These are phyloP conservation scores for Monsonia emarginata DNA, from an alignment of 441 rosid species.

Conservation along the genomic window DNA sequence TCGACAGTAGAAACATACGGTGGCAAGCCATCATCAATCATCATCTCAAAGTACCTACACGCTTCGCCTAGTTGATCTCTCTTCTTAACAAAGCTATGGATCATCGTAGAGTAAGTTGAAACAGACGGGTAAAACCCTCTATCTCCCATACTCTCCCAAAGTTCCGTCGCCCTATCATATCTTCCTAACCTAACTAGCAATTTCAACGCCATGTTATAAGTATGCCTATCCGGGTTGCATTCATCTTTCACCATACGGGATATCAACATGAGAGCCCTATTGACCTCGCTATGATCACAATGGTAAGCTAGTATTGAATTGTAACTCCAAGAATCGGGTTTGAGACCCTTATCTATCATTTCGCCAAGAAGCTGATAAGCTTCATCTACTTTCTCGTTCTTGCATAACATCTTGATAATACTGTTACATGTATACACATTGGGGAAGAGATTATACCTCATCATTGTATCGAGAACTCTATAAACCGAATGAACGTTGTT, in stretches of 20 bases:
- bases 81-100: slow-evolving; percentile 72
- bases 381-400: slow-evolving; percentile 54
- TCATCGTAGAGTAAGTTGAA: slow-evolving; percentile 69
- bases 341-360: slow-evolving; percentile 44
- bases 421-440: slow-evolving; percentile 74
- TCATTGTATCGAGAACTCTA: slow-evolving; percentile 69
- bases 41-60: slow-evolving; percentile 75
- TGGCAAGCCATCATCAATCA: slow-evolving; percentile 83
- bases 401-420: slow-evolving; percentile 60
- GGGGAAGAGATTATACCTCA: slow-evolving; percentile 47
- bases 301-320: slow-evolving; percentile 66
- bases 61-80: slow-evolving; percentile 71
- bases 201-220: slow-evolving; percentile 77
- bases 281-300: slow-evolving; percentile 71
- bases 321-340: slow-evolving; percentile 75
- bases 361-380: slow-evolving; percentile 58
- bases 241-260: slow-evolving; percentile 50
- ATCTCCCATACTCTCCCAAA: slow-evolving; percentile 69
- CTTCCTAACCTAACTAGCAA: slow-evolving; percentile 60
- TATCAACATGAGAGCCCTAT: slow-evolving; percentile 49
- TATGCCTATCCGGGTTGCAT: slow-evolving; percentile 55
- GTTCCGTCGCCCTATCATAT: slow-evolving; percentile 54
- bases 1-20: slow-evolving; percentile 66
- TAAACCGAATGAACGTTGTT: slow-evolving; percentile 53
- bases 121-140: slow-evolving; percentile 67